Percentiles rank a stretch among this genome's conserved stretches.
These are phyloP conservation scores for Golovinomyces cichoracearum DNA, from an alignment of 2,329 filamentous ascomycete species.

Conservation along the genomic window DNA sequence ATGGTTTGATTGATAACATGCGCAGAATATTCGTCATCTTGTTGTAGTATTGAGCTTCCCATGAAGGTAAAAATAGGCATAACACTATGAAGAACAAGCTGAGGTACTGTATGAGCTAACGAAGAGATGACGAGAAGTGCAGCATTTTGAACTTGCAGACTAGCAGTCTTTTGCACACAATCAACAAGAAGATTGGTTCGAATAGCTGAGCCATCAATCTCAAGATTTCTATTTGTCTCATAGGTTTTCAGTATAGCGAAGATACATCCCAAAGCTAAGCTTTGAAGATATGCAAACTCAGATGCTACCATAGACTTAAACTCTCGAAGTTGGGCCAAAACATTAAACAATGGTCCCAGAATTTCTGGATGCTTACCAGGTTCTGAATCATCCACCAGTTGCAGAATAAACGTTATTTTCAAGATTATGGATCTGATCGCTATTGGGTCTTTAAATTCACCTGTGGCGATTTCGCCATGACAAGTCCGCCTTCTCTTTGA, in stretches of 20 bases:
- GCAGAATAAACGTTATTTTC: slow-evolving; percentile 63
- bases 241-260: slow-evolving; percentile 60
- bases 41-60: slow-evolving; percentile 68
- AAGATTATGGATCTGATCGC: slow-evolving; percentile 43
- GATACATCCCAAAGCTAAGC: slow-evolving; percentile 56
- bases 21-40: slow-evolving; percentile 89
- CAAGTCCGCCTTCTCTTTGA: slow-evolving; percentile 61
- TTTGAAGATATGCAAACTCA: slow-evolving; percentile 74
- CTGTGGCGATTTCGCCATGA: slow-evolving; percentile 37
- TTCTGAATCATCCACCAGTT: slow-evolving; percentile 59
- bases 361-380: slow-evolving; percentile 52
- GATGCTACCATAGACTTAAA: slow-evolving; percentile 59
- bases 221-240: slow-evolving; percentile 31
- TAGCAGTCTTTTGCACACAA: slow-evolving; percentile 75
- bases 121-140: slow-evolving; percentile 70
- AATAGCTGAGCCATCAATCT: slow-evolving; percentile 53
- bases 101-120: slow-evolving; percentile 65
- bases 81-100: slow-evolving; percentile 79
- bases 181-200: slow-evolving; percentile 79
- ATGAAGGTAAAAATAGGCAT: slow-evolving; percentile 99
- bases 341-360: slow-evolving; percentile 53
- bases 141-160: slow-evolving; percentile 78
- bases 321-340: slow-evolving; percentile 66
- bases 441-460: slow-evolving; percentile 33
- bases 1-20: slow-evolving; percentile 92